Base-by-base conservation (phyloP, 2,329 filamentous ascomycete genomes). In the Ophidiomyces ophidiicola region DNA sequence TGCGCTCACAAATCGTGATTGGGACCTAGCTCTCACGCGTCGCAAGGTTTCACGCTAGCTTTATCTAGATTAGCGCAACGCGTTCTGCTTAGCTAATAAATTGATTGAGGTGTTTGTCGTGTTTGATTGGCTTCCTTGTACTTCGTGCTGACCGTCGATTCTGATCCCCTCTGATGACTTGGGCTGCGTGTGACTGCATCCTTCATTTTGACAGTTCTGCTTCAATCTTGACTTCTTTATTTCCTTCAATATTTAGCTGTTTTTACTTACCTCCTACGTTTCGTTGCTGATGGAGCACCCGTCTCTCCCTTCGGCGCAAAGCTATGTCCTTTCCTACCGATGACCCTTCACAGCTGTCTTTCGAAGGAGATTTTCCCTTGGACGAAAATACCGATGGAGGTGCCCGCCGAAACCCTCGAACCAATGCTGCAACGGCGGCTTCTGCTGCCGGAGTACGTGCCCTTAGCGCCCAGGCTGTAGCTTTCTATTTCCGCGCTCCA, bases 401-500 rank as follows among this genome's bases (percentile, higher is more conserved):
- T 23, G 38, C 53, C 25, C 53, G 52, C 33, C 55, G 57, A 44
- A 69, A 70, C 40, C 66, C 67, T 44, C 71, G 72, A 47, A 71
- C 66, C 42, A 72, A 74, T 67, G 71, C 75, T 10, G 70, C 72
- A 8, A 78, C 75, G 11, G 86, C 82, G 33, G 82, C 83, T n/a
- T 86, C 83, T 15, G 86, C 86, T 3, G 86, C 86, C 15, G 76
- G 83, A 28, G 82, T 86, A 46, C 80, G 87, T 32, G 87, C 86
- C 19, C 60, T 94, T 46, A 87, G 80, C 50, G 81, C 84, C 5
- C 82, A 92, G 55, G 69, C 85, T 51, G 73, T 94, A 39, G 80
- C 85, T 17, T 94, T 94, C 52, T 94, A 93, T 63, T 94, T 94
- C 56, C 72, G 86, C 41, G 84, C 85, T 0, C 87, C 87, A 1